These are phyloP conservation scores for Cymbopogon flexuosus DNA, from an alignment of 202 grass and related monocot species.

Conservation along the genomic window DNA sequence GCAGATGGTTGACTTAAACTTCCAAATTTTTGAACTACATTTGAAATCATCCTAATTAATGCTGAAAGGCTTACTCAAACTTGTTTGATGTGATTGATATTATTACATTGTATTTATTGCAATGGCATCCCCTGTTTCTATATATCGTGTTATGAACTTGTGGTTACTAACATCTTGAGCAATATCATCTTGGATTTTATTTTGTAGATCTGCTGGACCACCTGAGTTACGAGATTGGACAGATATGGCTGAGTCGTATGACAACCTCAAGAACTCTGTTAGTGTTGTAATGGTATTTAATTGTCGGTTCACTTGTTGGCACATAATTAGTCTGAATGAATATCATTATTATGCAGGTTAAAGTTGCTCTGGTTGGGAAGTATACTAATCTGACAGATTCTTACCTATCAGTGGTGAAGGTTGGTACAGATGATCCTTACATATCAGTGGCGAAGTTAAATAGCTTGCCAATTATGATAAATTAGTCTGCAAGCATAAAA, in stretches of 20 bases:
- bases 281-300: constrained; percentile 39
- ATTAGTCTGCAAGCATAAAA: neutral
- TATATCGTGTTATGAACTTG: neutral
- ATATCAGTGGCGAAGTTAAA: neutral
- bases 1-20: neutral
- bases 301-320: neutral
- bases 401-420: constrained; percentile 95
- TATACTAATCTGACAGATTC: constrained; percentile 92
- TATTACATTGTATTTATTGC: constrained; percentile 4
- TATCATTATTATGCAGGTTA: constrained; percentile 62
- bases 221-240: constrained; percentile 81
- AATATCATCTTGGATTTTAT: constrained; percentile 10
- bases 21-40: neutral
- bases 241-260: constrained; percentile 76
- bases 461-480: constrained; percentile 19
- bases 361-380: constrained; percentile 98
- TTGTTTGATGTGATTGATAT: neutral
- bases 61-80: constrained; percentile 5
- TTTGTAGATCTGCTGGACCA: constrained; percentile 51
- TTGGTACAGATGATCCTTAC: constrained; percentile 4
- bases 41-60: constrained; percentile 3
- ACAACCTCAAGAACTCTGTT: constrained; percentile 72
- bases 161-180: constrained; percentile 9
- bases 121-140: constrained; percentile 8
- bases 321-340: constrained; percentile 3